Percentiles rank a stretch among this genome's conserved stretches.
Evolutionary conservation across 169 alveolate species (phyloP).

Genomic region (Plasmodium blacklocki): DNA sequence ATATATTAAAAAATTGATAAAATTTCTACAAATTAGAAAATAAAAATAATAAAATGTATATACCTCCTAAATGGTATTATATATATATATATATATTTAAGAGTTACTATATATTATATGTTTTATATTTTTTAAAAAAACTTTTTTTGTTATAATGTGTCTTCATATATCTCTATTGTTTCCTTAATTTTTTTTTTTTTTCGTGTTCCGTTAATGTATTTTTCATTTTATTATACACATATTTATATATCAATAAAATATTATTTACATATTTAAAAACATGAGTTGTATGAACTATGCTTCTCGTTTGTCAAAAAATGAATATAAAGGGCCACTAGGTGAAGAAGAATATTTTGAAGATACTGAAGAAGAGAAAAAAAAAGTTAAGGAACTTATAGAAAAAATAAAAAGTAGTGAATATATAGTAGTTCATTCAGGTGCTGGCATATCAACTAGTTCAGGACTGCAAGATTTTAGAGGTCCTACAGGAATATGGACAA

Average conservation of each 20-base stretch:
- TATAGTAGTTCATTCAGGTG: constrained; percentile 85
- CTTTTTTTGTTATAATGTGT: not conserved
- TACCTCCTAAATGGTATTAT: too few relatives aligned
- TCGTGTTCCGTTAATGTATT: not conserved
- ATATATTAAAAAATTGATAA: too few relatives aligned
- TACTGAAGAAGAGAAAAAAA: constrained; percentile 78
- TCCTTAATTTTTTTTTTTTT: not conserved
- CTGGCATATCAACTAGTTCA: constrained; percentile 87
- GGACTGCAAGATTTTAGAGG: constrained; percentile 88
- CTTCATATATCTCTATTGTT: not conserved
- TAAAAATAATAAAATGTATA: too few relatives aligned
- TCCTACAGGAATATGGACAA: constrained; percentile 88
- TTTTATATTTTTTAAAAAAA: not conserved
- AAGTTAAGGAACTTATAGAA: constrained; percentile 74
- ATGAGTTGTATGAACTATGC: constrained; percentile 82
- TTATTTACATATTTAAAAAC: constrained; percentile 15
- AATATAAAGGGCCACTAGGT: constrained; percentile 87
- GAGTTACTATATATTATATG: too few relatives aligned
- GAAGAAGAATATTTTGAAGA: constrained; percentile 83
- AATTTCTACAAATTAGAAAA: too few relatives aligned
- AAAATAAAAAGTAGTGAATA: constrained; percentile 77
- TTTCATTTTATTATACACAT: not conserved
- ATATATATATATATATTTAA: too few relatives aligned
- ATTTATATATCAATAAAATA: not conserved
- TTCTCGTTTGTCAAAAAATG: constrained; percentile 79